phyloP scores from a whole-genome alignment of 2,329 filamentous ascomycete genomes.

The Mariannaea elegans region DNA sequence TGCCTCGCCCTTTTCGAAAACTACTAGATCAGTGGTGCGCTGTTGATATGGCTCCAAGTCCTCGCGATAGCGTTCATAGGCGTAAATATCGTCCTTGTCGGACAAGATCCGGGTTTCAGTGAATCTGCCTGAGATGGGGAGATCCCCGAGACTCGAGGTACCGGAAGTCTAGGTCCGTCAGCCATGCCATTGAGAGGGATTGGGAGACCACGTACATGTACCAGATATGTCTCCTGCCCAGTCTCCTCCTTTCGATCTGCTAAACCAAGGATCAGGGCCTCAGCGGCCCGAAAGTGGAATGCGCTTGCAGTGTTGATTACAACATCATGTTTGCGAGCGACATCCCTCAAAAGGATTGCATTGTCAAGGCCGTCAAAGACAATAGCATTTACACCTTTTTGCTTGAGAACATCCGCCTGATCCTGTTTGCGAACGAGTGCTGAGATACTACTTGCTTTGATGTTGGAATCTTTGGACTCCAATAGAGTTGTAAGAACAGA shows the following conservation, averaged over 20 bases:
- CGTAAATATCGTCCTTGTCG: constrained; percentile 56
- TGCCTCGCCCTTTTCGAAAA: constrained; percentile 50
- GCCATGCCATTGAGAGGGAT: background rate
- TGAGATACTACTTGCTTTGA: constrained; percentile 31
- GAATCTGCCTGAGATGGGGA: constrained; percentile 47
- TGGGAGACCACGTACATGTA: constrained; percentile 41
- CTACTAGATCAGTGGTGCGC: constrained; percentile 54
- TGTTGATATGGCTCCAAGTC: constrained; percentile 49
- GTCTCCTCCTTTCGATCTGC: constrained; percentile 47
- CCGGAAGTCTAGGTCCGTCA: constrained; percentile 45
- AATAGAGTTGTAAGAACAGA: constrained; percentile 35
- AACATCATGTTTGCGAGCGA: constrained; percentile 43
- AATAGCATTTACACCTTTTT: constrained; percentile 33
- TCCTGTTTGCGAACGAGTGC: constrained; percentile 40
- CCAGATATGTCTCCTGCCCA: constrained; percentile 47
- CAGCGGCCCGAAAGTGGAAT: constrained; percentile 48
- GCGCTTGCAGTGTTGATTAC: constrained; percentile 55
- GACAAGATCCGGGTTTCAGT: constrained; percentile 46
- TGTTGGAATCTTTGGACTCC: constrained; percentile 26
- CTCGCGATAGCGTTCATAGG: constrained; percentile 50
- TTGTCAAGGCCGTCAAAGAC: constrained; percentile 39
- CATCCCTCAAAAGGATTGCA: constrained; percentile 25
- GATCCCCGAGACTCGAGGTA: constrained; percentile 54
- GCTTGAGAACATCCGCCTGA: constrained; percentile 34
- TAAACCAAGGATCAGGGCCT: constrained; percentile 54